Evolutionary conservation across 257 asterid species (phyloP).

Genomic region (Capsicum baccatum): DNA sequence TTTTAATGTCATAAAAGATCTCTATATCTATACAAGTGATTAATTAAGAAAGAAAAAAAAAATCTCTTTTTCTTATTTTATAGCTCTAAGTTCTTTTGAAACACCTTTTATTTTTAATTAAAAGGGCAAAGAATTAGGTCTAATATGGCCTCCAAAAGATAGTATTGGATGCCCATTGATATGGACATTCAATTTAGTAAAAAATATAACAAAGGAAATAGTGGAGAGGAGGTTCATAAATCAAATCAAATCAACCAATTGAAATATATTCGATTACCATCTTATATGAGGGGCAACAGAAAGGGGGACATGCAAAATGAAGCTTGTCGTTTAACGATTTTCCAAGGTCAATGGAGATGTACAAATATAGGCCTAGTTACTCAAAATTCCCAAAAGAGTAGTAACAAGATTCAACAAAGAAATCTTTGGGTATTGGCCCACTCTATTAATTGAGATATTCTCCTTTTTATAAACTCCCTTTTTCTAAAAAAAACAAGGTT

Average conservation of each 20-base stretch:
- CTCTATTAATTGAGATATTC: conserved; percentile 29
- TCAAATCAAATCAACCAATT: neutral
- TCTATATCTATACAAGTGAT: neutral
- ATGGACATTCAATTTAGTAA: neutral
- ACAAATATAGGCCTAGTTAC: conserved; percentile 38
- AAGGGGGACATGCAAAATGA: neutral
- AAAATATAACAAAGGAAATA: conserved; percentile 13
- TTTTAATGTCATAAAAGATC: neutral
- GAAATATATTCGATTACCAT: conserved; percentile 4
- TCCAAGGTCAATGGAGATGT: conserved; percentile 52
- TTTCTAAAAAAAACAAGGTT: too few relatives aligned
- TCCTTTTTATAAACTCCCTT: neutral
- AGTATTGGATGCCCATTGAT: neutral
- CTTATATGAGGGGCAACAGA: neutral
- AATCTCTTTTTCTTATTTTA: neutral
- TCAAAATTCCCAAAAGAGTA: neutral
- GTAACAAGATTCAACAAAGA: neutral
- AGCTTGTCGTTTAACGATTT: conserved; percentile 14
- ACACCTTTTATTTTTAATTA: neutral
- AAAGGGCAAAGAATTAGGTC: neutral
- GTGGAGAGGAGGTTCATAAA: neutral
- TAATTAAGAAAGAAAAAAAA: neutral
- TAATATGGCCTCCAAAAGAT: neutral
- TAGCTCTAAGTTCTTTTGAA: neutral
- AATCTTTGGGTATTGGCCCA: conserved; percentile 19